Evolutionary conservation across 116 monocot genomes (phyloP).

Genomic region (Posidonia oceanica): DNA sequence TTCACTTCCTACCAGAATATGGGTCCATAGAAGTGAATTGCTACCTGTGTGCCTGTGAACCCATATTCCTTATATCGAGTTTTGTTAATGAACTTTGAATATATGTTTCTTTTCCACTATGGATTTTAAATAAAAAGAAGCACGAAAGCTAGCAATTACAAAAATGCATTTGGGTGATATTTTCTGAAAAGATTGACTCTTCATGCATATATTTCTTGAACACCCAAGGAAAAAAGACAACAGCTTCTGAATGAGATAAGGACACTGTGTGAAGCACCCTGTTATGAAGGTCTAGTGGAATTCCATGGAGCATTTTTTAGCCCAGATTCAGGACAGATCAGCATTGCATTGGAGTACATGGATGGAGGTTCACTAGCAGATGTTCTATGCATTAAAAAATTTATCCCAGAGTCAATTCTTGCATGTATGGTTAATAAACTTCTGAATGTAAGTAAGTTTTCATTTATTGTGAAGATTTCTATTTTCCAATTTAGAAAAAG

Average conservation of each 20-base stretch:
- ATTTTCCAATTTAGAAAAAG: not conserved
- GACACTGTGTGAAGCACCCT: conserved; percentile 82
- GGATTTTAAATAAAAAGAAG: too few relatives aligned
- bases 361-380: conserved; percentile 97
- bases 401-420: conserved; percentile 76
- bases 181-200: not conserved
- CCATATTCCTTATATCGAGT: too few relatives aligned
- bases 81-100: too few relatives aligned
- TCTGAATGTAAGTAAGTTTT: conserved; percentile 46
- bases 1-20: too few relatives aligned
- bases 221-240: conserved; percentile 77
- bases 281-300: conserved; percentile 76
- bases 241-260: conserved; percentile 94
- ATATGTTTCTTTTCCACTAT: too few relatives aligned
- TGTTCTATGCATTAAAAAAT: conserved; percentile 49
- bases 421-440: conserved; percentile 63
- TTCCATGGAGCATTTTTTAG: conserved; percentile 88
- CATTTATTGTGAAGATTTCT: not conserved
- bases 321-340: conserved; percentile 88
- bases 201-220: not conserved
- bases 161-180: too few relatives aligned
- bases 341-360: conserved; percentile 96
- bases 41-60: too few relatives aligned
- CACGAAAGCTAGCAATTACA: too few relatives aligned
- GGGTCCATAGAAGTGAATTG: too few relatives aligned